These are phyloP conservation scores for Sapria himalayana DNA, from an alignment of 345 rosid species.

Conservation along the genomic window DNA sequence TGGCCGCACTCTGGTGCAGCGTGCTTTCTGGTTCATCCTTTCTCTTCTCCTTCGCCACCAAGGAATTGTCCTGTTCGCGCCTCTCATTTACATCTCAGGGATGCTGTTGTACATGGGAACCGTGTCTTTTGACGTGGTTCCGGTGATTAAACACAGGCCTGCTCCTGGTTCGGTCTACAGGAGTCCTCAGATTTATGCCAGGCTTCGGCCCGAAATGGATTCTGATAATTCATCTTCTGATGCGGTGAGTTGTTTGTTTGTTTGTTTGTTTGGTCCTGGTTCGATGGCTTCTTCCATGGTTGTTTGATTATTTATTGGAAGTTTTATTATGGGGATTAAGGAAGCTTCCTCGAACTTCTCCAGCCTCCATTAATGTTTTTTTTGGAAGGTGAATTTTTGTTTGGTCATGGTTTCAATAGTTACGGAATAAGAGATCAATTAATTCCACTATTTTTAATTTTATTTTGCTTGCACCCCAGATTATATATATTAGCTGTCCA, in stretches of 20 bases:
- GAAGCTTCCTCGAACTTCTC: no score
- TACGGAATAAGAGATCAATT: no score
- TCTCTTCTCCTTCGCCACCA: constrained; percentile 87
- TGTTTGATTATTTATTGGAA: not conserved
- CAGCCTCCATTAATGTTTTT: no score
- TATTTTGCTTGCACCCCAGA: no score
- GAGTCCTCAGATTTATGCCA: constrained; percentile 77
- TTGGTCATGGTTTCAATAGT: no score
- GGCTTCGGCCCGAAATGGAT: constrained; percentile 73
- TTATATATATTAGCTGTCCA: no score
- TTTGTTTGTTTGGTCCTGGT: not conserved
- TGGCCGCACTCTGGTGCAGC: constrained; percentile 42
- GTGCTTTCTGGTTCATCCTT: constrained; percentile 63
- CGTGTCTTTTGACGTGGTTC: constrained; percentile 63
- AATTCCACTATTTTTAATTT: no score
- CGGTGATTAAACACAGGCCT: constrained; percentile 34
- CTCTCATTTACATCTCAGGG: constrained; percentile 76
- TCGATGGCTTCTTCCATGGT: not conserved
- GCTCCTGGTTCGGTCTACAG: constrained; percentile 79
- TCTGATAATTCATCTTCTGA: constrained; percentile 81
- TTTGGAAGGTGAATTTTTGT: no score
- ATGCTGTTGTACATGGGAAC: constrained; percentile 95
- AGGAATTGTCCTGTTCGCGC: constrained; percentile 79
- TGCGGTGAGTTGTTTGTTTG: constrained; percentile 31
- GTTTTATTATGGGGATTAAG: constrained; percentile 3